phyloP scores from a whole-genome alignment of 345 rosid genomes.

The Hypericum androsaemum region DNA sequence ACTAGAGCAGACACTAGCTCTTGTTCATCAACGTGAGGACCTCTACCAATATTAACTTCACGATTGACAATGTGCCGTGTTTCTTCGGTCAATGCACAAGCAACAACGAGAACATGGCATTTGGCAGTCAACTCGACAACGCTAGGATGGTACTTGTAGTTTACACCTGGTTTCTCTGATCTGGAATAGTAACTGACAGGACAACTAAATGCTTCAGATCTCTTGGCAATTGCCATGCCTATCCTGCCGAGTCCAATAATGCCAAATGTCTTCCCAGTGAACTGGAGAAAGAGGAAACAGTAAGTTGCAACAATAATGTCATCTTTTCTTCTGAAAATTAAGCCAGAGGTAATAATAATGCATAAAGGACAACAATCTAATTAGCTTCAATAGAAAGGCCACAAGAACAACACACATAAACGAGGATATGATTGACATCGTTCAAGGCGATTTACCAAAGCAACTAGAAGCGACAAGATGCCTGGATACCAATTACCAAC shows the following conservation, averaged over 20 bases:
- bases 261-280: slow-evolving; percentile 50
- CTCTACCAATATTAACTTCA: slow-evolving; percentile 50
- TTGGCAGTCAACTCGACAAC: slow-evolving; percentile 35
- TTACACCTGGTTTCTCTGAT: slow-evolving; percentile 26
- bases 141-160: slow-evolving; percentile 34
- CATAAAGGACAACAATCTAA: too few species aligned
- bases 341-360: background rate
- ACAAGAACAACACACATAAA: too few species aligned
- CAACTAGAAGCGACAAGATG: too few species aligned
- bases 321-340: background rate
- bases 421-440: too few species aligned
- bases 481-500: too few species aligned
- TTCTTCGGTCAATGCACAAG: slow-evolving; percentile 43
- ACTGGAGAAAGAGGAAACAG: slow-evolving; percentile 23
- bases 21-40: slow-evolving; percentile 45
- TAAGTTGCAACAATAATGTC: background rate
- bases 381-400: too few species aligned
- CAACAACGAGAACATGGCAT: slow-evolving; percentile 41
- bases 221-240: slow-evolving; percentile 43
- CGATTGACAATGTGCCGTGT: slow-evolving; percentile 38
- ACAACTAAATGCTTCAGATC: slow-evolving; percentile 53
- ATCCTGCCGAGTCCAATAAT: slow-evolving; percentile 59
- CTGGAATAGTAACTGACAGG: slow-evolving; percentile 40
- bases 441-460: too few species aligned
- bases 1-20: slow-evolving; percentile 53